A percentile compares a stretch with the other conserved stretches of the same genome.
Conservation (phyloP, 192 early-diverging fungal species). For the Linnemannia exigua region DNA sequence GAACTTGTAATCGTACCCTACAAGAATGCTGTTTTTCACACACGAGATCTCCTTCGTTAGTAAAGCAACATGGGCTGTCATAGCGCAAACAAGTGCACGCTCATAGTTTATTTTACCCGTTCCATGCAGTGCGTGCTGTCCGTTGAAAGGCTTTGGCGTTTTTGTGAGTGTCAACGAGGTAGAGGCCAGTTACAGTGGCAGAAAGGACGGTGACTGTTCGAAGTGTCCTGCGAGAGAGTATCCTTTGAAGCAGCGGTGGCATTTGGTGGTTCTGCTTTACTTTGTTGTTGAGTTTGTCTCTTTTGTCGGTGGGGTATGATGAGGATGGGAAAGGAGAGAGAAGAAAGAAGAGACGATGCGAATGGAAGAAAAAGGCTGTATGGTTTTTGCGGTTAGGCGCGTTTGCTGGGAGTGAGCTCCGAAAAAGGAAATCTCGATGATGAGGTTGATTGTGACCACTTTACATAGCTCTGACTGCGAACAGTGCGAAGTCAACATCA, state of each 20-base stretch:
- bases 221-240: conserved; percentile 27
- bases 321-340: background rate
- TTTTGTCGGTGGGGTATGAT: background rate
- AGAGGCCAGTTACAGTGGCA: conserved; percentile 45
- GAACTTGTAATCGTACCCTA: conserved; percentile 83
- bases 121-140: conserved; percentile 63
- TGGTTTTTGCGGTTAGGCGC: too few species aligned
- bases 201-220: conserved; percentile 34
- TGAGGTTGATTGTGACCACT: too few species aligned
- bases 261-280: too few species aligned
- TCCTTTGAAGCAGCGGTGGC: conserved; percentile 32
- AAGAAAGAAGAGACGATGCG: background rate
- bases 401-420: too few species aligned
- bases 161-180: conserved; percentile 58
- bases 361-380: background rate
- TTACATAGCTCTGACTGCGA: too few species aligned
- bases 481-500: background rate
- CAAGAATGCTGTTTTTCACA: conserved; percentile 36
- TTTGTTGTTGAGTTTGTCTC: background rate
- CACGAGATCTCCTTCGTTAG: background rate
- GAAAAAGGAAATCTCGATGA: too few species aligned
- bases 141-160: conserved; percentile 64
- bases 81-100: background rate
- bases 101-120: conserved; percentile 54
- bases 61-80: background rate